phyloP scores from a whole-genome alignment of 208 protist species.

The Trypanosoma avium region DNA sequence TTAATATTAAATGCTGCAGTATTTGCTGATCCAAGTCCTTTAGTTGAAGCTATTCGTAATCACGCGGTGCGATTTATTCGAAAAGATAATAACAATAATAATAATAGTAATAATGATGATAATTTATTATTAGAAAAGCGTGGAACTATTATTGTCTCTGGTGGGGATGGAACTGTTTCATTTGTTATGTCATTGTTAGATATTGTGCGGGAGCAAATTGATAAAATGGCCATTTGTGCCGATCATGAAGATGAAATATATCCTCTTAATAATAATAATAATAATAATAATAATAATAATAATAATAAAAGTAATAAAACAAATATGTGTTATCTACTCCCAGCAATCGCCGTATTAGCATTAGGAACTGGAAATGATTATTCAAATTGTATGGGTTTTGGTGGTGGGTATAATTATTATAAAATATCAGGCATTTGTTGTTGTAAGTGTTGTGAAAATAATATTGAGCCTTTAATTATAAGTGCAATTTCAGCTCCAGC shows the following conservation, averaged over 20 bases:
- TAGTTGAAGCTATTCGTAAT: conserved; percentile 57
- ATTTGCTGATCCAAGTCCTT: conserved; percentile 46
- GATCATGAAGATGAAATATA: background rate
- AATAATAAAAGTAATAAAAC: background rate
- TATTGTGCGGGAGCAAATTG: conserved; percentile 44
- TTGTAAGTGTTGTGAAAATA: conserved; percentile 26
- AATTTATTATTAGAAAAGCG: conserved; percentile 24
- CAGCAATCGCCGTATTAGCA: conserved; percentile 70
- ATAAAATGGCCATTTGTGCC: background rate
- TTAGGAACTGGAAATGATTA: conserved; percentile 88
- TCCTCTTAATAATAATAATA: background rate
- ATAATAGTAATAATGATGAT: background rate
- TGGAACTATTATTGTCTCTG: conserved; percentile 77
- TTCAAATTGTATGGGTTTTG: conserved; percentile 79
- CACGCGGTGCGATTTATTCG: conserved; percentile 48
- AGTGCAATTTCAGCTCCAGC: conserved; percentile 41
- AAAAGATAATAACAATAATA: background rate
- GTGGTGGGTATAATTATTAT: conserved; percentile 40
- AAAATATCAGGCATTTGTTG: conserved; percentile 21
- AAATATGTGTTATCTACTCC: conserved; percentile 26
- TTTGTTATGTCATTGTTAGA: conserved; percentile 80
- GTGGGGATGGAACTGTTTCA: conserved; percentile 83
- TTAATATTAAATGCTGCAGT: conserved; percentile 40
- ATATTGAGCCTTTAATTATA: conserved; percentile 38
- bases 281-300: background rate